Conservation (phyloP, 2,329 filamentous ascomycete genomes). For the Penicillium sp. region DNA sequence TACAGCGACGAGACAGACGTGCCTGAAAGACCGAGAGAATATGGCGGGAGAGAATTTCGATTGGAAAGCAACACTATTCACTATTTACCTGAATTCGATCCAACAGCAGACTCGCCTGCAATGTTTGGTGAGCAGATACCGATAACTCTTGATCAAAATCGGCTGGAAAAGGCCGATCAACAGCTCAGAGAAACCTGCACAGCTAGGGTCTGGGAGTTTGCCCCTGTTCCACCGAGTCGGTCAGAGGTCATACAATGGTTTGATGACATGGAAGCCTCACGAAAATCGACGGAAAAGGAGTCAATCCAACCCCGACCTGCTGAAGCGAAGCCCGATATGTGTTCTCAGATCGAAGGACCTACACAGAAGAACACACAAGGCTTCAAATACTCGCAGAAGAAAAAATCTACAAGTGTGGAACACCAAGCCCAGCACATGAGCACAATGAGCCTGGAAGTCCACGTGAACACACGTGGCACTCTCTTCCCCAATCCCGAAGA, state of each 20-base stretch:
- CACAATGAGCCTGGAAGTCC: slow-evolving; percentile 89
- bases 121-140: slow-evolving; percentile 57
- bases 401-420: slow-evolving; percentile 71
- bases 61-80: slow-evolving; percentile 73
- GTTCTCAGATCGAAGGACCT: slow-evolving; percentile 86
- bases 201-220: slow-evolving; percentile 75
- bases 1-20: slow-evolving; percentile 85
- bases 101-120: slow-evolving; percentile 58
- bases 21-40: slow-evolving; percentile 73
- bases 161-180: slow-evolving; percentile 54
- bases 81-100: slow-evolving; percentile 77
- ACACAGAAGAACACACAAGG: slow-evolving; percentile 81
- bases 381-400: slow-evolving; percentile 82
- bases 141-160: slow-evolving; percentile 51
- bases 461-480: slow-evolving; percentile 81
- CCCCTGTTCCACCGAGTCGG: slow-evolving; percentile 67
- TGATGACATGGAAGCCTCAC: slow-evolving; percentile 34
- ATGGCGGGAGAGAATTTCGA: slow-evolving; percentile 83
- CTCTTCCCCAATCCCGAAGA: slow-evolving; percentile 86
- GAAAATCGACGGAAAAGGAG: slow-evolving; percentile 3
- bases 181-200: slow-evolving; percentile 60
- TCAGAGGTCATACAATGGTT: slow-evolving; percentile 72
- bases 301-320: slow-evolving; percentile 4
- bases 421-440: slow-evolving; percentile 94
- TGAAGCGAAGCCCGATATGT: slow-evolving; percentile 32